These are phyloP conservation scores for Echeveria elegans DNA, from an alignment of 164 flowering plant genomes.

Conservation along the genomic window DNA sequence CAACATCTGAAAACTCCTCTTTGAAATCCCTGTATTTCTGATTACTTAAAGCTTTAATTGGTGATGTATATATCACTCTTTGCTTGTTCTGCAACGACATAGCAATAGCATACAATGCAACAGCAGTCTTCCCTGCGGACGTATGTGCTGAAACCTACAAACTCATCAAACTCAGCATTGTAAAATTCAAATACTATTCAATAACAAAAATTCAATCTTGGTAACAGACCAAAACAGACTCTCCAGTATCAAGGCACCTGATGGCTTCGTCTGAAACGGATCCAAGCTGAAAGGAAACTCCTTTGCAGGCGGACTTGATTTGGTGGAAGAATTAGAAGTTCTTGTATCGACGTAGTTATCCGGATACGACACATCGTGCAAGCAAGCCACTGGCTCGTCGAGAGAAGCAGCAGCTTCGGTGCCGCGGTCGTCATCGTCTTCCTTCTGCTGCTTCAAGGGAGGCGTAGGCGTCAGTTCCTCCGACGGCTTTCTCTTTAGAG, in stretches of 20 bases:
- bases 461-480: constrained; percentile 22
- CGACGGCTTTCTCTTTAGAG: constrained; percentile 54
- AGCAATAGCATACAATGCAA: constrained; percentile 90
- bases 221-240: constrained; percentile 78
- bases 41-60: constrained; percentile 94
- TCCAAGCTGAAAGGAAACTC: constrained; percentile 75
- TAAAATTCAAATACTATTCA: too few relatives aligned
- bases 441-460: constrained; percentile 29
- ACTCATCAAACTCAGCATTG: too few relatives aligned
- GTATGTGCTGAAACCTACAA: constrained; percentile 94
- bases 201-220: too few relatives aligned
- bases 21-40: constrained; percentile 93
- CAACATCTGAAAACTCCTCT: constrained; percentile 95
- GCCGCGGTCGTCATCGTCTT: constrained; percentile 19
- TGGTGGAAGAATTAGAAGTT: constrained; percentile 3
- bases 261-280: constrained; percentile 94
- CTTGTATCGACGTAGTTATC: constrained; percentile 34
- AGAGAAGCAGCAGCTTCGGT: constrained; percentile 8
- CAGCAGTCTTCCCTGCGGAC: constrained; percentile 97
- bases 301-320: constrained; percentile 56
- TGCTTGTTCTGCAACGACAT: constrained; percentile 84
- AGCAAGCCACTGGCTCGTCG: constrained; percentile 48
- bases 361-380: constrained; percentile 87
- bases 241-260: constrained; percentile 66
- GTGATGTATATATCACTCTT: constrained; percentile 89